These are phyloP conservation scores for Phytophthora aleatoria DNA, from an alignment of 352 stramenopile species.

Conservation along the genomic window DNA sequence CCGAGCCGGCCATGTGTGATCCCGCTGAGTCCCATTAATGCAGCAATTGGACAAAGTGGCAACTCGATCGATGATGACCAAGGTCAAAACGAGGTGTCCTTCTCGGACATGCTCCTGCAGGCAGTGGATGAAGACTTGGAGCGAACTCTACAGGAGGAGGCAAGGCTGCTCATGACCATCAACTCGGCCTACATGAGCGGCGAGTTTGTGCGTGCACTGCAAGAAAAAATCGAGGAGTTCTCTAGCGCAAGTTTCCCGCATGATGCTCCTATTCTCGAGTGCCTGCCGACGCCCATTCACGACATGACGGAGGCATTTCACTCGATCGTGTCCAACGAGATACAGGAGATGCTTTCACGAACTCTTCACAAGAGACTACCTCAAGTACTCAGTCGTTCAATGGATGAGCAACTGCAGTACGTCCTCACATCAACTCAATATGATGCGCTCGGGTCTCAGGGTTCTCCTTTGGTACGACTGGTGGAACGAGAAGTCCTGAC, in stretches of 20 bases:
- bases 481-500: constrained; percentile 74
- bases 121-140: constrained; percentile 82
- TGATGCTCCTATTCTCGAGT: constrained; percentile 69
- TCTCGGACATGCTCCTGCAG: constrained; percentile 80
- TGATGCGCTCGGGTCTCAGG: constrained; percentile 59
- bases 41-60: constrained; percentile 1
- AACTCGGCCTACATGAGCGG: constrained; percentile 85
- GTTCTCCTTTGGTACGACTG: constrained; percentile 67
- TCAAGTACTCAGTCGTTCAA: constrained; percentile 46
- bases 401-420: constrained; percentile 65
- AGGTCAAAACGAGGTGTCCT: constrained; percentile 50
- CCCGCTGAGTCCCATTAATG: constrained; percentile 35
- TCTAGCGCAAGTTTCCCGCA: constrained; percentile 50
- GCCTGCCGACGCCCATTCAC: constrained; percentile 69
- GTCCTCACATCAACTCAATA: constrained; percentile 70
- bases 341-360: constrained; percentile 61
- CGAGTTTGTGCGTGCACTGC: constrained; percentile 67
- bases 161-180: constrained; percentile 88
- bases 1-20: constrained; percentile 67
- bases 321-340: constrained; percentile 75
- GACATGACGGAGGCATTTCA: constrained; percentile 76
- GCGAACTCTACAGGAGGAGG: constrained; percentile 62
- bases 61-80: constrained; percentile 22
- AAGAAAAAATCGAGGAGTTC: constrained; percentile 65
- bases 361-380: constrained; percentile 53